phyloP scores from a whole-genome alignment of 176 grass and related monocot species.

The Ananas comosus region DNA sequence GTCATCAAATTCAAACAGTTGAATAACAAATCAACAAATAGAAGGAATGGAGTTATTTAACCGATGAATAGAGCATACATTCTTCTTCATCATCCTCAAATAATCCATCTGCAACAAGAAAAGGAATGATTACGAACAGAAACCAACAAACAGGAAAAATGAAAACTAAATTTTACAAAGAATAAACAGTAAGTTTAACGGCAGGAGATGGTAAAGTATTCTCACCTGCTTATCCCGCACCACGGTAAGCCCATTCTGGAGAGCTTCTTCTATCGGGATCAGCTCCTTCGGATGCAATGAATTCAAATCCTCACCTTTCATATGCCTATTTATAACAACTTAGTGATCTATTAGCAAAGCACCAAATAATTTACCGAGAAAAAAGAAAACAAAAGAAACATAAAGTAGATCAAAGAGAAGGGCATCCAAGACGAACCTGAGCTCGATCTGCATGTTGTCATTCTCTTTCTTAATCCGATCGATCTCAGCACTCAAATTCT shows the following conservation, averaged over 20 bases:
- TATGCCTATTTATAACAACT: constrained; percentile 38
- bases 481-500: constrained; percentile 80
- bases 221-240: constrained; percentile 54
- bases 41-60: not conserved
- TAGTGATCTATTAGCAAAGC: constrained; percentile 2
- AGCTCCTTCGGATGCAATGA: constrained; percentile 77
- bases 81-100: constrained; percentile 50
- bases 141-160: not conserved
- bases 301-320: constrained; percentile 93
- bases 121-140: constrained; percentile 16
- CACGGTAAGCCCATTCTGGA: constrained; percentile 53
- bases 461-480: constrained; percentile 95
- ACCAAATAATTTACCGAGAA: not conserved
- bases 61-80: constrained; percentile 30
- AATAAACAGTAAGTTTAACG: not conserved
- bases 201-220: not conserved
- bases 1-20: not conserved
- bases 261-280: constrained; percentile 76
- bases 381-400: constrained; percentile 1
- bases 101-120: constrained; percentile 60
- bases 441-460: constrained; percentile 92
- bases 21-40: constrained; percentile 16
- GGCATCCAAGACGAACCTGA: constrained; percentile 37
- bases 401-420: not conserved
- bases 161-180: not conserved